Base-by-base conservation (phyloP, 106 monocot species). In the Platanthera zijinensis region DNA sequence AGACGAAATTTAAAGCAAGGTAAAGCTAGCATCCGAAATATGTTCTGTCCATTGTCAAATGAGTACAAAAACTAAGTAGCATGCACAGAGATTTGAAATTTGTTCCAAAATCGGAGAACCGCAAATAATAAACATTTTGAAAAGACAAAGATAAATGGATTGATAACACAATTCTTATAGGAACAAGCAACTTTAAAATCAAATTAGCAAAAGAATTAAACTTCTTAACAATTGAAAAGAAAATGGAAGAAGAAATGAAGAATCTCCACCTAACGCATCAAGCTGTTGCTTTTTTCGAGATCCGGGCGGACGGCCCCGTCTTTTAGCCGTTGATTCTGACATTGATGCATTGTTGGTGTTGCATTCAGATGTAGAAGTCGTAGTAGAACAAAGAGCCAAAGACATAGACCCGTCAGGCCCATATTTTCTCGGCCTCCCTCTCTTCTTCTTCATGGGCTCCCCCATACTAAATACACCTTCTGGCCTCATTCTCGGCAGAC, bases 341-440 rank as follows among this genome's bases (percentile, higher is more conserved):
- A 67, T 46, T 22, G 83, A 81, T n/a, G 57, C 50, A 50, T 79
- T 78, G 2, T 67, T 59, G 70, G 77, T 78, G 1, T 73, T 48
- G 64, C 71, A 80, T 7, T 86, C 82, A 2, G 82, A 66, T 19
- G 68, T 64, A 10, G 87, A 77, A 21, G 88, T 77, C 18, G 59
- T 64, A 5, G 59, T 64, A 5, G 88, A 79, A 13, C 78, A 79
- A 53, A 89, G 76, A 48, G 76, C 89, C 52, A 89, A 57, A 30
- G 86, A 84, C 92, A 92, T 85, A 77, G 57, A 80, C 13, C 86
- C 86, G 76, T 91, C 91, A 3, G 91, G 85, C 28, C 85, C 91
- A 66, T 91, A 91, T 57, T 91, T 91, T 52, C 92, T 86, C 46
- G 92, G 92, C 64, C 92, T 83, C 30, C 92, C 92, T 72, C 89